Evolutionary conservation across 768 basidiomycete species (phyloP), one percentile per base, ranked within the genome.

Genomic region (Mycena sanguinolenta): DNA sequence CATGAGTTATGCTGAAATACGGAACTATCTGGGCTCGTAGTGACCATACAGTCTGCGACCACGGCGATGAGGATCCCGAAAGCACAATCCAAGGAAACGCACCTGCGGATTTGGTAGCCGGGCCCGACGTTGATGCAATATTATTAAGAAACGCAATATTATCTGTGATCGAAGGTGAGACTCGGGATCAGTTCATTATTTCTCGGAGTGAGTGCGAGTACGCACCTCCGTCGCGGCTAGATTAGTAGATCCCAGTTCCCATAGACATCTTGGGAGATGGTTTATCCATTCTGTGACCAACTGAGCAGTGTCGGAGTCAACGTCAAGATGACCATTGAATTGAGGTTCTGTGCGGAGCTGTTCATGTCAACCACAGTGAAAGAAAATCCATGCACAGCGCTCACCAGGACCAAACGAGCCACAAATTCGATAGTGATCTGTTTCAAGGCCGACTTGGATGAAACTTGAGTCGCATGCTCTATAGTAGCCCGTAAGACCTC

Each of bases 1-100:
- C 85, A 78, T 98, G 96, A 13, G 80, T 82, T 53, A 97, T 85
- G 75, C 84, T 85, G 82, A 98, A 98, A 81, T 90, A 98, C 23
- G 96, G 95, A 13, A 86, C 81, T 9, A 97, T 83, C 27, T 92
- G 89, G 21, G 88, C 84, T 67, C 85, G 83, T 57, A 95, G 79
- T 53, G 83, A 75, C 44, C 80, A 55, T 72, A 89, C 77, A n/a
- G 83, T 78, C 91, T 91, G n/a, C n/a, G 78, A 36, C 53, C 39
- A 69, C n/a, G 5, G 53, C 69, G 67, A 72, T 17, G 63, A 60
- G 32, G 59, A 39, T 28, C 52, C 30, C 17, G 30, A 4, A 19
- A 25, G 70, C 52, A 23, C 16, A 61, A 39, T 32, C 19, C 6
- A n/a, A 25, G 58, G 38, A 27, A 58, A 83, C 85, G 55, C 58